Evolutionary conservation across 2,329 filamentous ascomycete genomes (phyloP).

Genomic region (Diaporthe citri): DNA sequence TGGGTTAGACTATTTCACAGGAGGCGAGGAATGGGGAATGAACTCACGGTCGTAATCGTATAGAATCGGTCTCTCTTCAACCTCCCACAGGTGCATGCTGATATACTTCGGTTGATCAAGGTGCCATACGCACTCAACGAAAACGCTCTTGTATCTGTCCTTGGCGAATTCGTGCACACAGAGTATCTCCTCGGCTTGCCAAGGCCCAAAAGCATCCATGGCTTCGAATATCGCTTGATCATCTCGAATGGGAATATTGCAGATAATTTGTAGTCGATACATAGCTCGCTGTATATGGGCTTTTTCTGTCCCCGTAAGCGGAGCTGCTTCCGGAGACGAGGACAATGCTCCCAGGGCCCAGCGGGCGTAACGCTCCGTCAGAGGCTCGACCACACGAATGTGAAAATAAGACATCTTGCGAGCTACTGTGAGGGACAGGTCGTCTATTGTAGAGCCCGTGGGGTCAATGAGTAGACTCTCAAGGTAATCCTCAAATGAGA

Average conservation of each 20-base stretch:
- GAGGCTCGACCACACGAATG: slow-evolving; percentile 34
- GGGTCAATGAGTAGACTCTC: neutral
- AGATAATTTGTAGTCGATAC: slow-evolving; percentile 32
- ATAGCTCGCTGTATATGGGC: slow-evolving; percentile 34
- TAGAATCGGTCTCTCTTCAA: too few relatives aligned
- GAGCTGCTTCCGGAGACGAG: slow-evolving; percentile 11
- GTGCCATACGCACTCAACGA: neutral
- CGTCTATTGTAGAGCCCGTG: neutral
- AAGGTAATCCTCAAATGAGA: slow-evolving; percentile 5
- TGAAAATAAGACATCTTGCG: slow-evolving; percentile 33
- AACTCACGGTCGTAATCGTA: neutral
- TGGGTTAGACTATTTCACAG: neutral
- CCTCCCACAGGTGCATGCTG: too few relatives aligned
- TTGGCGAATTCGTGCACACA: slow-evolving; percentile 15
- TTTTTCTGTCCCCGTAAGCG: slow-evolving; percentile 28
- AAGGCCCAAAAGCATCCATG: neutral
- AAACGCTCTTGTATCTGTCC: neutral
- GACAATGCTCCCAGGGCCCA: slow-evolving; percentile 37
- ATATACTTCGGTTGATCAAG: neutral
- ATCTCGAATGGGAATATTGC: neutral
- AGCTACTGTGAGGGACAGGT: neutral
- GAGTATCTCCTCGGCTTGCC: slow-evolving; percentile 18
- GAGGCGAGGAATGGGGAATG: neutral
- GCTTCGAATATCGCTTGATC: rapidly evolving
- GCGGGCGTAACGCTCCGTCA: slow-evolving; percentile 38